phyloP scores from a whole-genome alignment of 805 yeast species.

The Saccharomycopsis synnaedendra region DNA sequence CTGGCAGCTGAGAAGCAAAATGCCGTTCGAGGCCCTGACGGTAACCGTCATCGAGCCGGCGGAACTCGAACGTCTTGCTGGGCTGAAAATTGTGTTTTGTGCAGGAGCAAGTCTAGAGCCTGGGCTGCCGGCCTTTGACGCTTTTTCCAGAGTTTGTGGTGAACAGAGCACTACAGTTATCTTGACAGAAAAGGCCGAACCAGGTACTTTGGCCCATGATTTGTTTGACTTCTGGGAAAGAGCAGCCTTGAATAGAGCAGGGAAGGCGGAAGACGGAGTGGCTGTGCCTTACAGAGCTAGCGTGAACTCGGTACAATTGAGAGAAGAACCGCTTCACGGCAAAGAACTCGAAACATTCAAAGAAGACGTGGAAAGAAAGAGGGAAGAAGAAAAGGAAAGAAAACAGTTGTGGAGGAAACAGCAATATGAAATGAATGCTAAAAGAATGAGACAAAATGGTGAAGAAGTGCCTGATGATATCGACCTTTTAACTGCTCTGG shows the following conservation, averaged over 20 bases:
- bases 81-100: constrained; percentile 73
- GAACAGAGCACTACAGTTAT: constrained; percentile 61
- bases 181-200: constrained; percentile 54
- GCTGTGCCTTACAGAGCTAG: constrained; percentile 42
- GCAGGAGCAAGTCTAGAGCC: constrained; percentile 54
- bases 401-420: constrained; percentile 18
- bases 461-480: constrained; percentile 7
- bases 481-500: constrained; percentile 17
- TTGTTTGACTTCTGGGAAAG: constrained; percentile 45
- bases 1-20: constrained; percentile 64
- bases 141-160: constrained; percentile 42
- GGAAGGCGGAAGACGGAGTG: constrained; percentile 45
- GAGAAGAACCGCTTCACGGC: constrained; percentile 40
- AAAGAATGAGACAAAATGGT: constrained; percentile 22
- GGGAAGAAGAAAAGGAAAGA: constrained; percentile 28
- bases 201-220: constrained; percentile 35
- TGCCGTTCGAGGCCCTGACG: constrained; percentile 69
- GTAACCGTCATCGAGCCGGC: constrained; percentile 46
- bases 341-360: constrained; percentile 39
- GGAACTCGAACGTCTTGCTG: constrained; percentile 42
- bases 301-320: constrained; percentile 27
- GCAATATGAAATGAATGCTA: constrained; percentile 19
- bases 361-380: constrained; percentile 32
- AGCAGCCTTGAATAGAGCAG: constrained; percentile 26
- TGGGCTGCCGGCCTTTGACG: constrained; percentile 51